Evolutionary conservation across 2,329 filamentous ascomycete genomes (phyloP), one percentile per base, ranked within the genome.

Genomic region (Chaetomium strumarium): DNA sequence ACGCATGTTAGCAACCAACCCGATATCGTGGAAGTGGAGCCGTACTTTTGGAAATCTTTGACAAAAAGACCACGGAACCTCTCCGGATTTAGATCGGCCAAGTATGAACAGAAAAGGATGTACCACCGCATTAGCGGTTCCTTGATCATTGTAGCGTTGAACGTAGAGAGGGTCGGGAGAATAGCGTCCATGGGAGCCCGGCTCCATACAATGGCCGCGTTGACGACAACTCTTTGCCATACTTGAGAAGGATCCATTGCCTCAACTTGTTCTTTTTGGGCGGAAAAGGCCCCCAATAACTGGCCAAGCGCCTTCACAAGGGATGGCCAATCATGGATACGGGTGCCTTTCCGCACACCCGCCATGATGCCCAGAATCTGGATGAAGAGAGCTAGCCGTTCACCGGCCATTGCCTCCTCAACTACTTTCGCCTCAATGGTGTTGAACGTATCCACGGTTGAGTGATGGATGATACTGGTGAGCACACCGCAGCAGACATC

Each of bases 401-500:
- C 70, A 63, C 72, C 68, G 1, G 68, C 67, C 1, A 68, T 57
- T 38, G 72, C 69, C 46, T 76, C 73, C 19, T 81, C 75, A 34
- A 82, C 66, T 4, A 95, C 73, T 2, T 80, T 73, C 7, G 84
- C 77, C 14, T 86, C 70, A 0, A 95, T 72, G 3, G 85, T 80
- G 46, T 75, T 73, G 65, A 96, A 92, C 0, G 85, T 89, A 30
- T 88, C 84, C 1, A 77, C 68, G 47, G 81, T 87, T 1, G 88
- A 86, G 65, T 95, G 86, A 66, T 99, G 93, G 46, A 96, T 83
- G 30, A 90, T 73, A 61, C 87, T 91, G 6, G 87, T 88, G 36
- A 96, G 67, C 24, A 92, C 80, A 24, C 92, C 92, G 58, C 80
- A 82, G 34, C 88, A 75, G 19, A 95, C 78, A 48, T 86, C 78